Conservation (phyloP, 441 rosid genomes). For the Erodium moschatum region DNA sequence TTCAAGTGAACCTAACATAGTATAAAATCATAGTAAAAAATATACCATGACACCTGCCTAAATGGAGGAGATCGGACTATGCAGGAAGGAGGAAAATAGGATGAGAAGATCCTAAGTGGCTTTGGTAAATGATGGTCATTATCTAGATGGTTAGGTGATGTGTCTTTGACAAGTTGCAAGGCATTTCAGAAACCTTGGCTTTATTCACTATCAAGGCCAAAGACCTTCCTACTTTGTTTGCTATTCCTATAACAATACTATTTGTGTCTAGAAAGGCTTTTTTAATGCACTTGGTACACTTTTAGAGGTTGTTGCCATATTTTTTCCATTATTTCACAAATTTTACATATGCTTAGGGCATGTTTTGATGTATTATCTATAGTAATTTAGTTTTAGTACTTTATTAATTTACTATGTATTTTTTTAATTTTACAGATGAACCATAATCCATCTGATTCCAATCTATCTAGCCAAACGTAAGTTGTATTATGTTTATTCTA, state of each 20-base stretch:
- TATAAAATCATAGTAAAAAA: too few relatives aligned
- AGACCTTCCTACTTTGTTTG: too few relatives aligned
- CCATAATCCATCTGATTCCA: constrained; percentile 27
- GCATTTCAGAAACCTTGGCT: too few relatives aligned
- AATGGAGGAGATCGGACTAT: too few relatives aligned
- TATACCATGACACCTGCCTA: too few relatives aligned
- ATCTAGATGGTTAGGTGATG: too few relatives aligned
- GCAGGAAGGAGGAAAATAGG: too few relatives aligned
- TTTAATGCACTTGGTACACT: not conserved
- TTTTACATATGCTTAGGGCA: not conserved
- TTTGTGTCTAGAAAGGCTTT: not conserved
- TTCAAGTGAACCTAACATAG: too few relatives aligned
- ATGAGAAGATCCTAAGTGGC: too few relatives aligned
- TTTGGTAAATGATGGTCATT: too few relatives aligned
- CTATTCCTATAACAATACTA: not conserved
- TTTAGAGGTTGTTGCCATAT: not conserved
- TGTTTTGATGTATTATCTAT: not conserved
- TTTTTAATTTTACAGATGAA: constrained; percentile 36
- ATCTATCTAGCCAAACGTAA: constrained; percentile 26
- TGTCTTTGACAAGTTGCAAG: too few relatives aligned
- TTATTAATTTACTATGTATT: not conserved
- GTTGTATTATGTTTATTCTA: not conserved
- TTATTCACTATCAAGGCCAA: too few relatives aligned
- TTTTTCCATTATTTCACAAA: not conserved
- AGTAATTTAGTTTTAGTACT: not conserved